Percentiles rank a stretch among this genome's conserved stretches.
Conservation (phyloP, 352 stramenopile genomes). For the Phytophthora macrochlamydospora region DNA sequence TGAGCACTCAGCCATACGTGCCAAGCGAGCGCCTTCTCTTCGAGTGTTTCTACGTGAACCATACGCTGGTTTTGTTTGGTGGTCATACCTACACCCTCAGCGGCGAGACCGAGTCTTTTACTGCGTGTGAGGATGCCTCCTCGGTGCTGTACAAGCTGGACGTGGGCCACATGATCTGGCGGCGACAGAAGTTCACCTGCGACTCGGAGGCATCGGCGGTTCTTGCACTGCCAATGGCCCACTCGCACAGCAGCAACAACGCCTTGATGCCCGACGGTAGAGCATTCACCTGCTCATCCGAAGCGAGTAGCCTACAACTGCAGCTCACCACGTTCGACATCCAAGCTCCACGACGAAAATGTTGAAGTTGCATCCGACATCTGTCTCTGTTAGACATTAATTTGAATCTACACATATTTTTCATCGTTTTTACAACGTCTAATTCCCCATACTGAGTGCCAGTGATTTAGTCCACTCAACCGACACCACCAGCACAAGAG, state of each 20-base stretch:
- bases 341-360: conserved; percentile 5
- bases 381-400: no score
- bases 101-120: conserved; percentile 47
- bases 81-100: conserved; percentile 50
- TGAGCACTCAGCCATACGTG: conserved; percentile 29
- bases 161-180: conserved; percentile 72
- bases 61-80: conserved; percentile 54
- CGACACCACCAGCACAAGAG: not conserved
- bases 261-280: conserved; percentile 20
- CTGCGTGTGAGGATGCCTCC: conserved; percentile 28
- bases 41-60: conserved; percentile 47
- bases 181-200: conserved; percentile 37
- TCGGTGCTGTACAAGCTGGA: conserved; percentile 65
- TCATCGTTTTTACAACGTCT: no score
- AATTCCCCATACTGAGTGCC: no score
- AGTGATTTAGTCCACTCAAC: no score
- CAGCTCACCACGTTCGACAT: conserved; percentile 38
- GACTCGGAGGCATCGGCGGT: not conserved
- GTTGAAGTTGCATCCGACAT: not conserved
- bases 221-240: conserved; percentile 20
- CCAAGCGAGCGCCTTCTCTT: conserved; percentile 53
- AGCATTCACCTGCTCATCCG: conserved; percentile 30
- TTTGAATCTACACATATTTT: no score
- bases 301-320: conserved; percentile 27
- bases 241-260: conserved; percentile 45